These are phyloP conservation scores for Daldinia sp. DNA, from an alignment of 2,329 filamentous ascomycete genomes.

Conservation along the genomic window DNA sequence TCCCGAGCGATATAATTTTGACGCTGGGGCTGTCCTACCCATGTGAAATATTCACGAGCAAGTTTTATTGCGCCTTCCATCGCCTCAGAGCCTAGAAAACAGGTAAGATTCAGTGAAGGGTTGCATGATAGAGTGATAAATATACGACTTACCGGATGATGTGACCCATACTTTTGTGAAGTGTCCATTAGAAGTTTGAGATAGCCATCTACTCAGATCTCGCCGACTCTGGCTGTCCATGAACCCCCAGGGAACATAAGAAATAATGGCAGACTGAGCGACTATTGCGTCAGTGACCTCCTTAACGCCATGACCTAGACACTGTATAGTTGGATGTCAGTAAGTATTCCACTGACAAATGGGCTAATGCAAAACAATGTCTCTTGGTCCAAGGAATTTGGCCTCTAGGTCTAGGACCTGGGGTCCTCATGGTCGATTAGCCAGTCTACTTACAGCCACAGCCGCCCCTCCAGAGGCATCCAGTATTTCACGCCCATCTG, in stretches of 20 bases:
- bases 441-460: slow-evolving; percentile 55
- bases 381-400: not conserved
- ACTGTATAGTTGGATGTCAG: slow-evolving; percentile 43
- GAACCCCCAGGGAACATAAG: slow-evolving; percentile 51
- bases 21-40: slow-evolving; percentile 60
- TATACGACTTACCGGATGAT: slow-evolving; percentile 42
- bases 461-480: slow-evolving; percentile 79
- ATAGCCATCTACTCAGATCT: slow-evolving; percentile 53
- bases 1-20: slow-evolving; percentile 70
- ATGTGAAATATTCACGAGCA: slow-evolving; percentile 70
- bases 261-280: slow-evolving; percentile 53
- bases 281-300: slow-evolving; percentile 68
- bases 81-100: slow-evolving; percentile 67
- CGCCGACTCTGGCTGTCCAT: slow-evolving; percentile 64
- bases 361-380: not conserved
- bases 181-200: slow-evolving; percentile 49
- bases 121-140: not conserved
- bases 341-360: not conserved
- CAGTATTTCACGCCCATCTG: slow-evolving; percentile 57
- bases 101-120: not conserved
- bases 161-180: slow-evolving; percentile 52
- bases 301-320: slow-evolving; percentile 72
- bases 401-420: not conserved
- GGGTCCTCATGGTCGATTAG: not conserved
- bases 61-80: slow-evolving; percentile 75